Base-by-base conservation (phyloP, 768 basidiomycete genomes). In the Cubamyces lactineus region DNA sequence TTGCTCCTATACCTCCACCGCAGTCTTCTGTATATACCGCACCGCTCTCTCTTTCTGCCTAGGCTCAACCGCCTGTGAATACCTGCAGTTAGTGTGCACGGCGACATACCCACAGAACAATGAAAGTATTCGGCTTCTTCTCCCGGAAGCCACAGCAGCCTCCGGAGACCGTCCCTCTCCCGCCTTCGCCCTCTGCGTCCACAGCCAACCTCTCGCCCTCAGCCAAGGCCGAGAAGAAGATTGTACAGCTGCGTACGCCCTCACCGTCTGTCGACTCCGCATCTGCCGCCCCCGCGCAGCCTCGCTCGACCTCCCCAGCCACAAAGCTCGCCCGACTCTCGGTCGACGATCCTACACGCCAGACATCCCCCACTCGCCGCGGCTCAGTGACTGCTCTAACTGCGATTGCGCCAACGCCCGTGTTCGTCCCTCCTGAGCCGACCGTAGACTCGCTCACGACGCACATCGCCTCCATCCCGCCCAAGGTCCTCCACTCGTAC, bases 401-500 rank as follows among this genome's bases (percentile, higher is more conserved):
- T 34, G 53, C 57, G n/a, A 76, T 5, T 70, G 71, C 17, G 70
- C 76, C 24, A 61, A 65, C 65, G 52, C 64, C 60, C 34, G 50
- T 46, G 5, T 65, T 62, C 28, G 61, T 66, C 30, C 66, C 69
- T 2, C 71, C 71, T 49, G 74, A 73, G 41, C 72, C 63, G 79
- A 85, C 28, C 67, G 66, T 66, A 3, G 63, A 65, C 34, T 65
- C 76, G 13, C 75, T 91, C 1, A 74, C 79, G 47, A 68, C 81
- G 6, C 80, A 88, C 63, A 77, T 91, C 68, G 70, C 77, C 30
- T 78, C 84, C 13, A 80, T 91, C 42, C 89, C 89, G 12, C 77
- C 89, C 7, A 86, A 89, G 72, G 85, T 80, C 0, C 77, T 91
- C 0, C 87, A 89, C 69, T 61, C 80, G 0, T 90, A 88, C 73